Evolutionary conservation across 2,329 filamentous ascomycete genomes (phyloP).

Genomic region (Xylariaceae sp.): DNA sequence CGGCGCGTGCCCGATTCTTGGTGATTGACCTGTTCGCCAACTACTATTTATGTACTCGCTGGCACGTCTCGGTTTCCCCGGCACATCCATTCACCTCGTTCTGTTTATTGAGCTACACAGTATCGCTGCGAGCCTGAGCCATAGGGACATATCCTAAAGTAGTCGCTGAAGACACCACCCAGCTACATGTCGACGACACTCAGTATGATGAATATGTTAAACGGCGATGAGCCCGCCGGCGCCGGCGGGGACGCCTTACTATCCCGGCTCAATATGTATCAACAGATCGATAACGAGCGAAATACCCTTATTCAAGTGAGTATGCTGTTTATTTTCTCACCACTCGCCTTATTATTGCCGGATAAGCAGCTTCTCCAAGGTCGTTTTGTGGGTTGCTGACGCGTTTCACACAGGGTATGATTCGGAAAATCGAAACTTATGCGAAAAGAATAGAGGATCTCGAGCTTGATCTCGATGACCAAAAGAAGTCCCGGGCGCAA

Average conservation of each 20-base stretch:
- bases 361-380: not conserved
- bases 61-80: not conserved
- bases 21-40: not conserved
- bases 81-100: not conserved
- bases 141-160: not conserved
- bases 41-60: not conserved
- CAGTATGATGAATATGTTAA: constrained; percentile 21
- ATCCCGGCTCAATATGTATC: constrained; percentile 27
- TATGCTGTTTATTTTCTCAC: not conserved
- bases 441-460: constrained; percentile 27
- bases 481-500: constrained; percentile 25
- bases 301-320: constrained; percentile 29
- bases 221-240: constrained; percentile 21
- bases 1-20: not conserved
- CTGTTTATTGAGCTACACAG: not conserved
- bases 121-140: not conserved
- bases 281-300: constrained; percentile 27
- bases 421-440: constrained; percentile 25
- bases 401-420: constrained; percentile 22
- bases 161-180: not conserved
- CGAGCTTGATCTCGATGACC: constrained; percentile 29
- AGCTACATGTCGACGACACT: constrained; percentile 15
- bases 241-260: constrained; percentile 18
- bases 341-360: not conserved
- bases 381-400: constrained; percentile 13